Evolutionary conservation across 257 asterid species (phyloP).

Genomic region (Plantago ovata): DNA sequence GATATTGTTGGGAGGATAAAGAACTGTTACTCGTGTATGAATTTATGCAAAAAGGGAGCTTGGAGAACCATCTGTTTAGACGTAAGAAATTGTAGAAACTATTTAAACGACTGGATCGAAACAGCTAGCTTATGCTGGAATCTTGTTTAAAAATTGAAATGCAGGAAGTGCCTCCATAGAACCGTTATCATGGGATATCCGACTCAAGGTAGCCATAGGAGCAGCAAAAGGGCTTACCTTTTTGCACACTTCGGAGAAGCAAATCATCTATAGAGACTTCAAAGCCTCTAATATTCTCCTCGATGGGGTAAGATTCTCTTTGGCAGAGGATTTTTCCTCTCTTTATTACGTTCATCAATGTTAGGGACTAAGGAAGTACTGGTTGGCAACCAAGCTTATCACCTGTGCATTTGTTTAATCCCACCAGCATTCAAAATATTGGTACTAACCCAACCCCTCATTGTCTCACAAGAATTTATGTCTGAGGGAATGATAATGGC

Average conservation of each 20-base stretch:
- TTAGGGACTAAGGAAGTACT: not conserved
- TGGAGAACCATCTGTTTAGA: conserved; percentile 60
- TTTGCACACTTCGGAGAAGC: conserved; percentile 42
- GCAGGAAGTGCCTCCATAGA: conserved; percentile 36
- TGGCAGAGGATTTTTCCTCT: not conserved
- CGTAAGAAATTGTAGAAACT: conserved; percentile 29
- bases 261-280: conserved; percentile 52
- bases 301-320: conserved; percentile 40
- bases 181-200: conserved; percentile 47
- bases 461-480: too few species aligned
- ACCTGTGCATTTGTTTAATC: not conserved
- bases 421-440: not conserved
- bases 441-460: not conserved
- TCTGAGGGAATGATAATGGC: too few species aligned
- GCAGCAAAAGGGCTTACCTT: conserved; percentile 55
- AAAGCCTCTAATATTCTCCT: conserved; percentile 64
- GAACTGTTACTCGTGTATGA: conserved; percentile 55
- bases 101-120: not conserved
- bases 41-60: conserved; percentile 54
- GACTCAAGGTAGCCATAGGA: conserved; percentile 51
- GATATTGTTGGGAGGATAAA: conserved; percentile 55
- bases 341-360: conserved; percentile 1
- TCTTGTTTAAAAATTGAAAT: conserved; percentile 13
- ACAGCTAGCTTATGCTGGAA: conserved; percentile 2
- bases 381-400: not conserved